Evolutionary conservation across 2,329 filamentous ascomycete species (phyloP), one percentile per base, ranked within the genome.

Genomic region (Talaromyces sp.): DNA sequence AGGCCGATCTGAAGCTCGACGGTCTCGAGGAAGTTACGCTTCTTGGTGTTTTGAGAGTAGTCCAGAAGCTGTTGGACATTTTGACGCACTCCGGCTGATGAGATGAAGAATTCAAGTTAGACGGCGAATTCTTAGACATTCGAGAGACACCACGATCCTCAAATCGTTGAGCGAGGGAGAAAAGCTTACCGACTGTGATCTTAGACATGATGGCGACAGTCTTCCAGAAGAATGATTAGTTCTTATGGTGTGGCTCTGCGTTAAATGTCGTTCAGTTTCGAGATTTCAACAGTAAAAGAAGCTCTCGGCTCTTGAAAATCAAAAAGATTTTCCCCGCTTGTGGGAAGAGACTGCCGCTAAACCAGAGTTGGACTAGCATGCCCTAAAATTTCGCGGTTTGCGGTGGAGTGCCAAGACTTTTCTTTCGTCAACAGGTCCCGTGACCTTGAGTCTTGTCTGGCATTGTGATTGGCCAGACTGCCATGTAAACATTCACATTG

Each of bases 21-120:
- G 76, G 89, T 93, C 84, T 94, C 91, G 77, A 95, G 84, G 84
- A 96, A 97, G 86, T 96, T 96, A 72, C 91, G 84, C 89, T 96
- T 96, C 89, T 96, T 96, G 79, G 89, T 90, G 80, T 96, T 86
- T 73, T 84, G 84, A 76, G 89, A 96, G 88, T 97, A 97, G 75
- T 96, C 88, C 73, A 99, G 89, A 74, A 99, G 85, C 78, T 94
- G 85, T 79, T 88, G 82, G 78, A 97, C 90, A 83, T 97, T 93
- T 78, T 85, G 83, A 85, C 92, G 91, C 85, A 96, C 91, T 89
- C 91, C 90, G 85, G 91, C 90, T 84, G 63, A 66, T 65, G 52
- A 41, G n/a, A n/a, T n/a, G n/a, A n/a, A n/a, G 60, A 55, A 52
- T 39, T 39, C 7, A 57, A 66, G 67, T 62, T 57, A 60, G 41